A percentile compares a stretch with the other conserved stretches of the same genome.
These are phyloP conservation scores for Pythium volutum DNA, from an alignment of 352 stramenopile species.

Conservation along the genomic window DNA sequence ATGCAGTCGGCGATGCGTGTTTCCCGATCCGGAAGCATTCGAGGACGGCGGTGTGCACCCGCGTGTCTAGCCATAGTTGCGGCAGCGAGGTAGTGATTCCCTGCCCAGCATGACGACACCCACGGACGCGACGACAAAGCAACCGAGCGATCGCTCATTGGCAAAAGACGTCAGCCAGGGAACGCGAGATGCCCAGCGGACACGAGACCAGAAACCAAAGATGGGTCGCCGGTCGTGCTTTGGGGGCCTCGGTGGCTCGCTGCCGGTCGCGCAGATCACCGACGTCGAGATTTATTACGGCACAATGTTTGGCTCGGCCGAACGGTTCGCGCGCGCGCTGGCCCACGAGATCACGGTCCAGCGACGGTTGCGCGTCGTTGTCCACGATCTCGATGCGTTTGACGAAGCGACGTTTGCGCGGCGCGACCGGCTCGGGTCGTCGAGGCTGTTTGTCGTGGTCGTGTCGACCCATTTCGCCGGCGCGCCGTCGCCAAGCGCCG, in stretches of 20 bases:
- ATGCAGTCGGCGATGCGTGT: too few relatives aligned
- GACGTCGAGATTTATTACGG: constrained; percentile 92
- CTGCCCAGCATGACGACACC: too few relatives aligned
- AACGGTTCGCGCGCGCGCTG: constrained; percentile 89
- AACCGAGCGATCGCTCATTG: background rate
- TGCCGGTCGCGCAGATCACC: constrained; percentile 17
- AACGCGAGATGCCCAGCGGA: constrained; percentile 19
- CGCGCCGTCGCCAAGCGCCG: constrained; percentile 92
- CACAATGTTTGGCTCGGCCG: constrained; percentile 92
- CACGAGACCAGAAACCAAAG: background rate
- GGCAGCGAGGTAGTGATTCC: too few relatives aligned
- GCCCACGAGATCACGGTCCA: constrained; percentile 52
- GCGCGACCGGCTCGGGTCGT: constrained; percentile 27
- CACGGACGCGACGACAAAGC: too few relatives aligned
- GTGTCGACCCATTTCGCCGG: constrained; percentile 95
- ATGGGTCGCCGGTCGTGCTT: background rate
- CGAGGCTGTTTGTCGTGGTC: constrained; percentile 83
- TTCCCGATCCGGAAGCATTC: too few relatives aligned
- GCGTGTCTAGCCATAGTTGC: too few relatives aligned
- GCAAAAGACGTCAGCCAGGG: background rate
- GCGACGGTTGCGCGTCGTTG: constrained; percentile 51
- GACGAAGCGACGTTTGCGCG: constrained; percentile 25
- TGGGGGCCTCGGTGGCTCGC: background rate
- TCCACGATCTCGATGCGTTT: constrained; percentile 90
- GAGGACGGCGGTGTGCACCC: too few relatives aligned